Evolutionary conservation across 2,329 filamentous ascomycete genomes (phyloP).

Genomic region (Fusarium stilboides): DNA sequence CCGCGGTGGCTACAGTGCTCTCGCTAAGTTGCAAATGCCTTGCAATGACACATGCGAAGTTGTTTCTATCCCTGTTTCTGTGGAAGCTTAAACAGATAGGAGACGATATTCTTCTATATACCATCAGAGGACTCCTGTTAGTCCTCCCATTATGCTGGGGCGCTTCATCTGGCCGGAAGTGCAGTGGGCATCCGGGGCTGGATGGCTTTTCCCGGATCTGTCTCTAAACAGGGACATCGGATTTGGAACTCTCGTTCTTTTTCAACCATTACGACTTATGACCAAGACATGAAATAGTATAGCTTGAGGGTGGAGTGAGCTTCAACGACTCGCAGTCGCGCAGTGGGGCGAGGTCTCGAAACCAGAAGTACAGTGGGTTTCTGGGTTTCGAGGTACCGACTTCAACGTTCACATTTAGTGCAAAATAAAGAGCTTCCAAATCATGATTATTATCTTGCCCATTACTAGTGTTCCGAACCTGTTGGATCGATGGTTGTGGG

Average conservation of each 20-base stretch:
- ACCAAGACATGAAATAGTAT: conserved; percentile 2
- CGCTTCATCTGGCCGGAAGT: conserved; percentile 29
- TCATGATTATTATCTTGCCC: neutral
- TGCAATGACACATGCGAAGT: conserved; percentile 47
- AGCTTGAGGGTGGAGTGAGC: conserved; percentile 35
- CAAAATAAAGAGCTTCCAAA: neutral
- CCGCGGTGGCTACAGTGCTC: conserved; percentile 57
- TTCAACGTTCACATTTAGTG: conserved; percentile 24
- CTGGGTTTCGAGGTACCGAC: conserved; percentile 24
- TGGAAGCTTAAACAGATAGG: conserved; percentile 40
- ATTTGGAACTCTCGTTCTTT: conserved; percentile 6
- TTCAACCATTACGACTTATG: conserved; percentile 27
- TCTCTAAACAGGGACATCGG: neutral
- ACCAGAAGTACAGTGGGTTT: conserved; percentile 50
- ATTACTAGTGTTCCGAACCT: neutral
- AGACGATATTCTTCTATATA: neutral
- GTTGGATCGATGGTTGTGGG: too few species aligned
- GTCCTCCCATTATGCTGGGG: neutral
- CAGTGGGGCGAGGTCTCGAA: neutral
- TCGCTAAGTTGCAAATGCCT: conserved; percentile 49
- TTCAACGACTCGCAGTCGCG: conserved; percentile 35
- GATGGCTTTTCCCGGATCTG: neutral
- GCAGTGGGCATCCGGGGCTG: conserved; percentile 48
- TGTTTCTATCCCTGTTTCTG: conserved; percentile 40
- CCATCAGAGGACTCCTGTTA: neutral